Base-by-base conservation (phyloP, 2,329 filamentous ascomycete species). In the Didymella sp. region DNA sequence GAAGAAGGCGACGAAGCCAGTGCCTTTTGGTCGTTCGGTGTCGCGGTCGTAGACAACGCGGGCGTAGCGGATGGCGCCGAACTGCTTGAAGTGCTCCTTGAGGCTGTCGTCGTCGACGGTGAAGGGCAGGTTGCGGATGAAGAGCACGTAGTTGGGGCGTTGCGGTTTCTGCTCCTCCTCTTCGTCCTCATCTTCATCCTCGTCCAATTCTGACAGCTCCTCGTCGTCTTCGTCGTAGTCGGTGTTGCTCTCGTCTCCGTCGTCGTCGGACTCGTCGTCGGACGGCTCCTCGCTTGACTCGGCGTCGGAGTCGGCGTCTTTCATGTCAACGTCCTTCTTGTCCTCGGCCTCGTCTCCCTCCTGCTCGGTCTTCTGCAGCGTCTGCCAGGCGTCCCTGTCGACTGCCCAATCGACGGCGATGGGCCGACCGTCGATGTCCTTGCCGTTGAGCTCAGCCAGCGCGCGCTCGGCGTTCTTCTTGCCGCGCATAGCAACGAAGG, bases 361-460 rank as follows among this genome's bases (percentile, higher is more conserved):
- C 28, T 74, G 69, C 22, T 74, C 72, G 5, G 70, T 59, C 48
- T 81, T 79, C 61, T 87, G 81, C 28, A 73, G 61, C 59, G 87
- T 83, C 60, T 93, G 85, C 92, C 92, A 99, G 6, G 89, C 87
- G 38, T 88, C 84, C 79, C 96, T 96, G 59, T 97, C 92, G 3
- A 98, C 92, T 28, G 96, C 94, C 91, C 92, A 99, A 78, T 99
- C 95, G 6, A 99, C 95, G 25, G 94, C 95, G 59, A 99, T 77
- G 8, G 88, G 89, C 68, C 95, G 85, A 2, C 93, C 95, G 73
- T 96, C 93, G 19, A 99, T 84, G 59, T 90, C 86, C 74, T 91
- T 97, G 56, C 94, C 95, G 76, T 98, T 99, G 65, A 98, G 81
- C 21, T 84, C 87, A 57, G 89, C 87, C 55, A 99, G 82, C 2